Conservation (phyloP, 164 flowering plant genomes). For the Magnolia officinalis region DNA sequence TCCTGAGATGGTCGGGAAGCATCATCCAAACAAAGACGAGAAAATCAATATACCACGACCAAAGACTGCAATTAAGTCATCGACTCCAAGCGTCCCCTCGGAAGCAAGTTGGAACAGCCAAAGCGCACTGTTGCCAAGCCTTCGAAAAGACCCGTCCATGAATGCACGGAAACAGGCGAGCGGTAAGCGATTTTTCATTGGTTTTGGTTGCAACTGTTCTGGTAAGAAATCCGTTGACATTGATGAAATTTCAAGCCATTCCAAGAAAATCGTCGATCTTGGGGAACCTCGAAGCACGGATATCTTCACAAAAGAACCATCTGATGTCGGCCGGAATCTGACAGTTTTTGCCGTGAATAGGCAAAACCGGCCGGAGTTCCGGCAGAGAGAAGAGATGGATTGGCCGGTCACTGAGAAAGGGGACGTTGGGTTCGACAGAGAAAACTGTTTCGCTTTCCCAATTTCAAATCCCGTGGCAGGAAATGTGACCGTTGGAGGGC, state of each 20-base stretch:
- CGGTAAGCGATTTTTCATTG: slow-evolving; percentile 33
- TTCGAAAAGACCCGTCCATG: slow-evolving; percentile 16
- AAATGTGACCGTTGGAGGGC: slow-evolving; percentile 12
- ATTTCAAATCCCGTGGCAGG: slow-evolving; percentile 13
- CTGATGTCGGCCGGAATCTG: slow-evolving; percentile 6
- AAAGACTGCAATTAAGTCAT: slow-evolving; percentile 14
- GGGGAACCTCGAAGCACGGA: slow-evolving; percentile 11
- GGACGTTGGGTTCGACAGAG: slow-evolving; percentile 16
- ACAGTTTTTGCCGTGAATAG: slow-evolving; percentile 2
- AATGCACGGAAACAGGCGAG: slow-evolving; percentile 8
- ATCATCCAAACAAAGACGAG: slow-evolving; percentile 14
- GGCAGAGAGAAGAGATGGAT: slow-evolving; percentile 14
- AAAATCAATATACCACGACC: not conserved
- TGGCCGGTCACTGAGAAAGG: not conserved
- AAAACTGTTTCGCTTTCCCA: slow-evolving; percentile 25
- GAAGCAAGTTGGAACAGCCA: slow-evolving; percentile 80
- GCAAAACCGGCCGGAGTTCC: slow-evolving; percentile 8
- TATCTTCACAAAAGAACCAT: not conserved
- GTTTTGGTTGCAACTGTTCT: slow-evolving; percentile 50
- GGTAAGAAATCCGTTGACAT: slow-evolving; percentile 47
- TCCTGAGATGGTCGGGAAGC: slow-evolving; percentile 6
- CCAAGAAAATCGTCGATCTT: slow-evolving; percentile 11
- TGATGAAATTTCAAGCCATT: slow-evolving; percentile 3
- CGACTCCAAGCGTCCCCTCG: slow-evolving; percentile 51
- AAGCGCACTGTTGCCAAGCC: slow-evolving; percentile 37